Conservation (phyloP, 73 alveolate genomes). For the Loxodes magnus region DNA sequence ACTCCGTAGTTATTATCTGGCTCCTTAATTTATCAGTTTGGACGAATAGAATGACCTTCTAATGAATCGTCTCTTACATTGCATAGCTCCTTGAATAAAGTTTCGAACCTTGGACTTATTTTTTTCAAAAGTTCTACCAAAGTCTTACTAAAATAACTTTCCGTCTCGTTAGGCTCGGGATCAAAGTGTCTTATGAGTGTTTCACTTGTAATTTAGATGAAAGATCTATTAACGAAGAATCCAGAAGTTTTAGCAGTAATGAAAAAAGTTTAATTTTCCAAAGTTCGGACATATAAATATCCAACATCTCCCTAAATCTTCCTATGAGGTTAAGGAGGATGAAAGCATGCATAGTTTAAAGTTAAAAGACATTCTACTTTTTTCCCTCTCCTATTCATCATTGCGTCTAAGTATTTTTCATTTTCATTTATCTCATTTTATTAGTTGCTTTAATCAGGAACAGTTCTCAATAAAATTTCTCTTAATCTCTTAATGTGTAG, state of each 20-base stretch:
- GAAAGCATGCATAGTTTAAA: no score
- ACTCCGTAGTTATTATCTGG: no score
- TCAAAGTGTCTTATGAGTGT: slow-evolving; percentile 25
- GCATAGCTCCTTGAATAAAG: slow-evolving; percentile 3
- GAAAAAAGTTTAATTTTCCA: slow-evolving; percentile 37
- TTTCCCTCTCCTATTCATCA: no score
- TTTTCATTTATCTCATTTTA: background rate
- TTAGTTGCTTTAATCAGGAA: background rate
- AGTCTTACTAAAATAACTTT: slow-evolving; percentile 30
- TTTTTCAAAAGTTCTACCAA: slow-evolving; percentile 24
- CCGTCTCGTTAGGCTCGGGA: slow-evolving; percentile 37
- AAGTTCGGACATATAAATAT: slow-evolving; percentile 48
- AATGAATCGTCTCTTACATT: slow-evolving; percentile 2
- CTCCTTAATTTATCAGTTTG: no score
- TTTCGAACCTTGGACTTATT: slow-evolving; percentile 25
- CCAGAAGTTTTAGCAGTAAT: slow-evolving; percentile 45
- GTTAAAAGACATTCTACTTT: no score
- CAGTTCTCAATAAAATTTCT: slow-evolving; percentile 39
- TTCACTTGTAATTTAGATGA: slow-evolving; percentile 39
- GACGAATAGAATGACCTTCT: no score
- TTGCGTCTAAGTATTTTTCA: background rate
- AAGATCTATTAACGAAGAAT: slow-evolving; percentile 61
- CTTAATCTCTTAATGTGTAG: slow-evolving; percentile 41
- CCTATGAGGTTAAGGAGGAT: slow-evolving; percentile 68
- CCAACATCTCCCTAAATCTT: slow-evolving; percentile 67